Evolutionary conservation across 495 filamentous ascomycete species (phyloP), one percentile per base, ranked within the genome.

Genomic region (Lepidopterella palustris): DNA sequence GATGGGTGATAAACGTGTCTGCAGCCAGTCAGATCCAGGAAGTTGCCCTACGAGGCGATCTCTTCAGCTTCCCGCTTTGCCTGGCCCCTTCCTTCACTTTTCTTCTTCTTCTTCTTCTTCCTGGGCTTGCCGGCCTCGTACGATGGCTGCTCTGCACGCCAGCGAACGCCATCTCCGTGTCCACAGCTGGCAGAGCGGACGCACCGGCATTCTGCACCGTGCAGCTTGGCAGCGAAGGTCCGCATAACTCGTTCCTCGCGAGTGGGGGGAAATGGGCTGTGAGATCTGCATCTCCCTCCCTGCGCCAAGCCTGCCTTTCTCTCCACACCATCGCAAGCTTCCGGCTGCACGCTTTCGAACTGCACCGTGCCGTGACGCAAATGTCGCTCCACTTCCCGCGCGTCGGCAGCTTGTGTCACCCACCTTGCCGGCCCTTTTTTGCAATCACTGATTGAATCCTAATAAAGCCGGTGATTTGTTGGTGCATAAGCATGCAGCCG

Each of bases 371-470:
- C 24, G 58, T 65, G 62, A 65, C 62, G 62, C 61, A 64, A 61
- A 61, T 53, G 53, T 50, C 57, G 52, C 62, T 65, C 62, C 62
- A 58, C 62, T 65, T 58, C 62, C 47, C 47, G 47, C 62, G 58
- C 62, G 54, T 48, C 62, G 62, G 62, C 62, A 65, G 52, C 60
- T 45, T 55, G 57, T 59, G 56, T 59, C 50, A 59, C 55, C 42
- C 49, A 53, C 40, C 62, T 54, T 58, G 54, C 53, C 45, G 51
- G 50, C 61, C 25, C 9, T 11, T 47, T 50, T 56, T 57, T n/a
- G n/a, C n/a, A n/a, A n/a, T n/a, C n/a, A n/a, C n/a, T n/a, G n/a
- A n/a, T n/a, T n/a, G n/a, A 55, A 51, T 56, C 42, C 56, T 53
- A 53, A 50, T 20, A 45, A 40, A 52, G 42, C 42, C 57, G 62